Evolutionary conservation across 345 rosid genomes (phyloP), one percentile per base, ranked within the genome.

Genomic region (Noccaea caerulescens): DNA sequence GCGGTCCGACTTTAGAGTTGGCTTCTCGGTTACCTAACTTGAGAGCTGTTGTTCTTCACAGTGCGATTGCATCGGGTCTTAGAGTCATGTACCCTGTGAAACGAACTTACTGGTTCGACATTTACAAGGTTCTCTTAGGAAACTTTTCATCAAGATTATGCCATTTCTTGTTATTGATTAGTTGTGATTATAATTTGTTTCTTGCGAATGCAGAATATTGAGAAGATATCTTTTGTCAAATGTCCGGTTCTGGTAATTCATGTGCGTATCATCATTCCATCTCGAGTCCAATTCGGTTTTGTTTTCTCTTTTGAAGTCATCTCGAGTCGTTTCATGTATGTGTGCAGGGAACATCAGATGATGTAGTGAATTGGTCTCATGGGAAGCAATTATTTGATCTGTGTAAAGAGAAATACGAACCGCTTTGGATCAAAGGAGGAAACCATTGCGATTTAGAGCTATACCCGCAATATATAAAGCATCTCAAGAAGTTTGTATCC

Each of bases 31-130:
- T 93, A 68, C 85, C 82, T 2, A 84, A 80, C 39, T 69, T 91
- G 50, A 84, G 97, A 77, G 96, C 98, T 0, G 98, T 93, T 69
- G 90, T 93, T 80, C 96, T 93, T 52, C 98, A 93, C 79, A 93
- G 97, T 71, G 92, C 98, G 0, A 91, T 93, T 73, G 77, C 88
- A 32, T 91, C 98, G 10, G 96, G 98, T 60, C 85, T 91, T 38
- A 84, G 98, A 56, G 98, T 93, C 58, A 81, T 93, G 89, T 91
- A 87, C 73, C 93, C 98, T 2, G 97, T 93, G 57, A 93, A 88
- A 69, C 80, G 86, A 57, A 88, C 94, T 5, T 93, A 91, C 81
- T 93, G 98, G 97, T 93, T 93, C 16, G 97, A 93, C 82, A 93
- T 91, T 58, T 93, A 86, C 72, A 91, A 93, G 93, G 97, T 86